phyloP scores from a whole-genome alignment of 345 rosid genomes.

The Hibiscus trionum region DNA sequence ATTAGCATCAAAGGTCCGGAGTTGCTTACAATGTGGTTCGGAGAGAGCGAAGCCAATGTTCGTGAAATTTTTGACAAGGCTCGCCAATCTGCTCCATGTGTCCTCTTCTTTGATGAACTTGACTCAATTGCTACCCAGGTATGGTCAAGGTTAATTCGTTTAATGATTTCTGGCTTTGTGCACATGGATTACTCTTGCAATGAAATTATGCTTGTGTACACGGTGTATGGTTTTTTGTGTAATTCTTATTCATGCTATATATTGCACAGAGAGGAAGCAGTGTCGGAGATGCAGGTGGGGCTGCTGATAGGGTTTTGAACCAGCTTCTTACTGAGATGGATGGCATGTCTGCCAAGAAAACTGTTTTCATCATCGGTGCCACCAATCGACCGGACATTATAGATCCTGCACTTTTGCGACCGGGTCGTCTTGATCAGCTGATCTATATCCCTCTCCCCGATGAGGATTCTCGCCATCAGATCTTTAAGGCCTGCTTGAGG shows the following conservation, averaged over 20 bases:
- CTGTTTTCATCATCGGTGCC: constrained; percentile 95
- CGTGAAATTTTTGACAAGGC: constrained; percentile 97
- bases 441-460: constrained; percentile 95
- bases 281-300: constrained; percentile 91
- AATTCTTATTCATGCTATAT: background rate
- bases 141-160: constrained; percentile 6
- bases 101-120: constrained; percentile 88
- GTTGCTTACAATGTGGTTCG: constrained; percentile 97
- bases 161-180: background rate
- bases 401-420: constrained; percentile 89
- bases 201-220: background rate
- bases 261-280: constrained; percentile 86
- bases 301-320: constrained; percentile 91
- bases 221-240: background rate
- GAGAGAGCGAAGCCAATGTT: constrained; percentile 94
- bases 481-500: constrained; percentile 83
- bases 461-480: constrained; percentile 77
- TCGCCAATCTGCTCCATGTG: constrained; percentile 91
- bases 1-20: constrained; percentile 94
- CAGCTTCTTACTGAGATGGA: constrained; percentile 98
- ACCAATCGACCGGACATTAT: constrained; percentile 93
- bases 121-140: constrained; percentile 98
- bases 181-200: background rate
- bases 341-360: constrained; percentile 95
- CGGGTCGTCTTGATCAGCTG: constrained; percentile 90